Base-by-base conservation (phyloP, 2,329 filamentous ascomycete genomes). In the Penicillium brevicompactum region DNA sequence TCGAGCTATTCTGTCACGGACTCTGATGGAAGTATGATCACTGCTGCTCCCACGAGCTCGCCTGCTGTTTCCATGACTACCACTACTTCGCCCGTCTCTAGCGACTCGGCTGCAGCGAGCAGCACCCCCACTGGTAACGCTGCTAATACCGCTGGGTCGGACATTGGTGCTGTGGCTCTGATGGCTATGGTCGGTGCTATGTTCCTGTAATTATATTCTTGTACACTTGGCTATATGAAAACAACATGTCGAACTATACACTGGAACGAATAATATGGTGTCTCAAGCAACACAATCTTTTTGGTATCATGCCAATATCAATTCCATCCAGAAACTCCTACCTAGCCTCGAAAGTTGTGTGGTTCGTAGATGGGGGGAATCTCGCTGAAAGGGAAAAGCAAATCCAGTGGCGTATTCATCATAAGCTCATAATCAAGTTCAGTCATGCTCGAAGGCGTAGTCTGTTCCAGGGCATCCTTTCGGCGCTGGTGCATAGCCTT, bases 171-270 rank as follows among this genome's bases (percentile, higher is more conserved):
- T 22, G 37, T 62, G 58, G 56, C 38, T 10, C 24, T 56, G 16
- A 51, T 54, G 13, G 60, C 55, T 32, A 60, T 57, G 8, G 18
- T 62, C 13, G 60, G 54, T 4, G 56, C 43, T 18, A 45, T 63
- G 46, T 51, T 53, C 4, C 41, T 63, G 31, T 64, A 61, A 56
- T 48, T 45, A 42, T 5, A 6, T n/a, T 11, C 27, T 1, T 38
- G 43, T 27, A n/a, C 21, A 41, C 38, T 46, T 11, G 30, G 18
- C 11, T 6, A 21, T 45, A 18, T 13, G 27, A 13, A n/a, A 32
- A n/a, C 21, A 30, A 27, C 24, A 27, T 27, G 24, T 27, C 24
- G 31, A 11, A 14, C 8, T 34, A 34, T 34, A 34, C 24, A 6
- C 8, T 5, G 24, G 24, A 8, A 27, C 8, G 24, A 27, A 27